Conservation (phyloP, 2,329 filamentous ascomycete genomes). For the Didymella sp. region DNA sequence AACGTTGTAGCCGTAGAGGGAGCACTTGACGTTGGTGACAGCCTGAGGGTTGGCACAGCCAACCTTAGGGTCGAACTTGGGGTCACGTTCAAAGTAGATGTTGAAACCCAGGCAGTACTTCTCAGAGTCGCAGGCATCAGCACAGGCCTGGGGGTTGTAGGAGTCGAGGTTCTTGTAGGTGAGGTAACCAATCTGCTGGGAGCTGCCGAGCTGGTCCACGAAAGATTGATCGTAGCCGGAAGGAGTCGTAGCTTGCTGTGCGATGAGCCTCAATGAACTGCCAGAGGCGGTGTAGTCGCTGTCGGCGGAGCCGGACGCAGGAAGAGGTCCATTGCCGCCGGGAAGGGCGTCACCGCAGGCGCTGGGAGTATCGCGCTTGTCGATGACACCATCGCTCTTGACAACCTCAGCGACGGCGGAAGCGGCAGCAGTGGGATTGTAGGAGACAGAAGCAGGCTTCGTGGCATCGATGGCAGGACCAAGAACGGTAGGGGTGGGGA, state of each 20-base stretch:
- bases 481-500: constrained; percentile 38
- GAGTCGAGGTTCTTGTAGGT: constrained; percentile 35
- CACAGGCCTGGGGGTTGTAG: constrained; percentile 29
- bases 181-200: constrained; percentile 38
- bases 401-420: constrained; percentile 24
- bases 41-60: constrained; percentile 30
- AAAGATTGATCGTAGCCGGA: constrained; percentile 29
- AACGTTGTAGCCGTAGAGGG: constrained; percentile 40
- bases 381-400: constrained; percentile 14
- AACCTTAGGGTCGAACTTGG: constrained; percentile 21
- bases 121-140: constrained; percentile 32
- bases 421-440: constrained; percentile 39
- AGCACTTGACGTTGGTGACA: constrained; percentile 39
- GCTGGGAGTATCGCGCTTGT: constrained; percentile 6
- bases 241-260: constrained; percentile 21
- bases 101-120: constrained; percentile 41
- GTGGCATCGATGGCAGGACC: constrained; percentile 38
- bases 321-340: constrained; percentile 23
- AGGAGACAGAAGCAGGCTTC: constrained; percentile 35
- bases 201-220: constrained; percentile 24
- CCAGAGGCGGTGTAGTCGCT: constrained; percentile 18
- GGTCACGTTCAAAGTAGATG: constrained; percentile 41
- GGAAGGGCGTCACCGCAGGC: constrained; percentile 22
- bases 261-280: constrained; percentile 19
- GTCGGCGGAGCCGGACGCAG: constrained; percentile 19